These are phyloP conservation scores for Neostapfia colusana DNA, from an alignment of 176 grass and related monocot genomes.

Conservation along the genomic window DNA sequence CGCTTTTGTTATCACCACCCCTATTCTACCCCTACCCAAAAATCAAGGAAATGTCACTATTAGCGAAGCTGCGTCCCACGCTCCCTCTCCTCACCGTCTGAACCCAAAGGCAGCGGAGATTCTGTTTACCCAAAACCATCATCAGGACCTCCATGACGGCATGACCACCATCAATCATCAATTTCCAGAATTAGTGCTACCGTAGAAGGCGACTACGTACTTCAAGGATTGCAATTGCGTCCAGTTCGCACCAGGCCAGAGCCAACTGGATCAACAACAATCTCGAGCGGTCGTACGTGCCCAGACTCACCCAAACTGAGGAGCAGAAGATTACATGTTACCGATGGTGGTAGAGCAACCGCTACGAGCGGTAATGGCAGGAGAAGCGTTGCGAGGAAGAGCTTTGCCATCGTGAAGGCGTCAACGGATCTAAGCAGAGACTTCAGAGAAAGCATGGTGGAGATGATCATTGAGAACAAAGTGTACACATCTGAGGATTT, in stretches of 20 bases:
- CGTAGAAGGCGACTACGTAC: neutral
- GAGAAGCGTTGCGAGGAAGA: constrained; percentile 20
- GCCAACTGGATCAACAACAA: neutral
- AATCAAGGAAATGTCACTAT: constrained; percentile 13
- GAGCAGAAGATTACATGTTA: constrained; percentile 34
- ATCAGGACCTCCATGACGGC: neutral
- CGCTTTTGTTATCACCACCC: constrained; percentile 22
- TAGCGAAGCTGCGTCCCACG: constrained; percentile 11
- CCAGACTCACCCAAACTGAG: constrained; percentile 46
- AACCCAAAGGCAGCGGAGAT: constrained; percentile 31
- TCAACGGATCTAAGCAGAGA: constrained; percentile 55
- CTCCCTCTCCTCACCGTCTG: constrained; percentile 12
- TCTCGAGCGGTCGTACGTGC: constrained; percentile 5
- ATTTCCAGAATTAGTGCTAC: neutral
- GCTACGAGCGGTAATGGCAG: neutral
- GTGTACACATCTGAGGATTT: constrained; percentile 48
- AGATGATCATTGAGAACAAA: constrained; percentile 68
- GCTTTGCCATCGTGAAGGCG: constrained; percentile 44
- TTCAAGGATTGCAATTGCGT: constrained; percentile 34
- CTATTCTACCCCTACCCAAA: constrained; percentile 41
- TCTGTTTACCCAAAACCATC: constrained; percentile 5
- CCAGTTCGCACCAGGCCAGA: constrained; percentile 50
- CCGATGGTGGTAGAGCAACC: neutral
- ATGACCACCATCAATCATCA: neutral
- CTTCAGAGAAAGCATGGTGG: constrained; percentile 70